Evolutionary conservation across 805 yeast genomes (phyloP), one percentile per base, ranked within the genome.

Genomic region (Torulaspora delbrueckii): DNA sequence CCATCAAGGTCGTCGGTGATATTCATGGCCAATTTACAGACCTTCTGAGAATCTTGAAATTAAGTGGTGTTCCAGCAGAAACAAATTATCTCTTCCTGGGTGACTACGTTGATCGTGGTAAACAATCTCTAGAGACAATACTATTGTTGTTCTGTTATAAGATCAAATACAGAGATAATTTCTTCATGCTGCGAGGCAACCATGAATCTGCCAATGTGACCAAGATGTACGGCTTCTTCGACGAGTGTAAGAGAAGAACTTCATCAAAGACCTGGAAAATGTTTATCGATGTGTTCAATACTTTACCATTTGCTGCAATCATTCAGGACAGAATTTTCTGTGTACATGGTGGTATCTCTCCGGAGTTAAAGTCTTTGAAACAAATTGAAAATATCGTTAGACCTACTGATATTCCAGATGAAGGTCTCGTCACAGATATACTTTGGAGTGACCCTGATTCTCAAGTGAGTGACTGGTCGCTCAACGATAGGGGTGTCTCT

Each of bases 121-220:
- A 93, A 67, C 99, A 93, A 69, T 84, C 95, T 3, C 70, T 93
- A 51, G 99, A 93, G 65, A 93, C 99, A 0, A 89, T 93, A 28
- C 70, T 93, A 50, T 72, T 93, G 40, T 72, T 93, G 51, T 73
- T 93, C 46, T 90, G 97, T 68, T 93, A 87, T 71, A 93, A 93
- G 68, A 87, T 93, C 68, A 91, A 91, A 67, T 91, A 88, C 60
- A 96, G 96, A 1, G 96, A 93, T 58, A 91, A 93, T 70, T 90
- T 93, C 66, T 93, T 93, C 66, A 72, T 93, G 58, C 73, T 93
- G 43, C 73, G 99, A 54, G 99, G 99, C 24, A 93, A 93, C 69
- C 99, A 93, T 69, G 99, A 93, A 70, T 87, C 96, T 64, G 98
- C 99, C 16, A 87, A 87, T 62, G 95, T 93, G 45, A 91, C 98